Conservation (phyloP, 2,329 filamentous ascomycete species). For the Exophiala sp. region DNA sequence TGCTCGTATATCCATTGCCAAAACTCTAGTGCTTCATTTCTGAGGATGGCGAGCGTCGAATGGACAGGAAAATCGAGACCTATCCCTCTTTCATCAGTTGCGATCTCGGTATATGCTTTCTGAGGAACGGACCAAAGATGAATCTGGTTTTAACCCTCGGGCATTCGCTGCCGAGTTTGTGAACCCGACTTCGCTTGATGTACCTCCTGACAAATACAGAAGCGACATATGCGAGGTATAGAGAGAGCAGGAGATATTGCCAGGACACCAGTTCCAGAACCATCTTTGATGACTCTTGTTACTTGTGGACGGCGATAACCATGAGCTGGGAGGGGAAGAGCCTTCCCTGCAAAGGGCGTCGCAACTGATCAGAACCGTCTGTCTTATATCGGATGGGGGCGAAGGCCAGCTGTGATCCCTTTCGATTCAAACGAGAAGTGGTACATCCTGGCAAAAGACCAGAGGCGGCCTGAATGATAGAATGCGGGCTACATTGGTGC, state of each 20-base stretch:
- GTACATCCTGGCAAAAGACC: no score
- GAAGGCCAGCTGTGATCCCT: no score
- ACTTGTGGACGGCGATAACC: no score
- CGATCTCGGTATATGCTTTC: not conserved
- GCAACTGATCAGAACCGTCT: no score
- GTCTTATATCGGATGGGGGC: no score
- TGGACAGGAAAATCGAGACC: conserved; percentile 25
- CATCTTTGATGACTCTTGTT: conserved; percentile 6
- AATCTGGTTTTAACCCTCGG: conserved; percentile 20
- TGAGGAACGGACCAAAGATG: conserved; percentile 19
- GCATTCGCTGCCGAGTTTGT: conserved; percentile 15
- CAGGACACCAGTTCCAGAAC: conserved; percentile 14
- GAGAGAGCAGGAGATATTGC: conserved; percentile 10
- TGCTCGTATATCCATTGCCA: conserved; percentile 22
- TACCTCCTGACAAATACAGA: conserved; percentile 20
- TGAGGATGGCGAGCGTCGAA: conserved; percentile 18
- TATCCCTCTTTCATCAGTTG: conserved; percentile 3
- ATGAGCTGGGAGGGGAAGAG: no score
- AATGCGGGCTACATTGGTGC: no score
- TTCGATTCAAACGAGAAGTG: no score
- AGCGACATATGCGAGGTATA: conserved; percentile 10
- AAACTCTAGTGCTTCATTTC: conserved; percentile 24
- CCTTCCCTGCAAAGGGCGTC: no score
- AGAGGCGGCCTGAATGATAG: no score
- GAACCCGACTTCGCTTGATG: conserved; percentile 15